Conservation (phyloP, 2,329 filamentous ascomycete species). For the Trichoderma polysporum region DNA sequence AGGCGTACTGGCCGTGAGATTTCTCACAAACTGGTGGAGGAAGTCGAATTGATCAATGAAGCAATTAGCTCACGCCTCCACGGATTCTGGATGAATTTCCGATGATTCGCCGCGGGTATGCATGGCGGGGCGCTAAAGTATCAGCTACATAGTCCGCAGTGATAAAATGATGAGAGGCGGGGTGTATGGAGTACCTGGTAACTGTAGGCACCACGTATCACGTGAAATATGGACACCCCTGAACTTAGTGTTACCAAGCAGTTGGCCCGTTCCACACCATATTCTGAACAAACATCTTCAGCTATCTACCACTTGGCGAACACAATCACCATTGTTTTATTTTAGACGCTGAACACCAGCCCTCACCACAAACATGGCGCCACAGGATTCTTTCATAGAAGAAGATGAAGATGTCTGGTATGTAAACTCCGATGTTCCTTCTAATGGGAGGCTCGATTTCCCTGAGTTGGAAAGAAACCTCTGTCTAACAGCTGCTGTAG, state of each 20-base stretch:
- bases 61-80: conserved; percentile 6
- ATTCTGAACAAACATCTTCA: conserved; percentile 25
- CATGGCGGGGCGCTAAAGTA: background rate
- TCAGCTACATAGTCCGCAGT: no score
- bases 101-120: conserved; percentile 5
- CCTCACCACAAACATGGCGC: conserved; percentile 52
- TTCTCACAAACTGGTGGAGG: background rate
- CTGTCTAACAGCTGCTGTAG: conserved; percentile 48
- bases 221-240: conserved; percentile 18
- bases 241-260: conserved; percentile 19
- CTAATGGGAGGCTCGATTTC: conserved; percentile 9
- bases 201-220: conserved; percentile 9
- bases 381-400: conserved; percentile 69
- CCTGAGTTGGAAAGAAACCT: conserved; percentile 23
- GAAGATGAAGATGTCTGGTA: conserved; percentile 71
- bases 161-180: no score
- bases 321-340: conserved; percentile 20
- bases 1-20: background rate
- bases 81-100: background rate
- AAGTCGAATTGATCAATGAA: background rate
- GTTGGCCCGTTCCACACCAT: conserved; percentile 20
- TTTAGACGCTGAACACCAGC: background rate
- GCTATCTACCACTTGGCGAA: conserved; percentile 23
- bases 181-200: no score
- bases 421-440: conserved; percentile 27